phyloP scores from a whole-genome alignment of 2,329 filamentous ascomycete genomes.

The Venturia oleaginea region DNA sequence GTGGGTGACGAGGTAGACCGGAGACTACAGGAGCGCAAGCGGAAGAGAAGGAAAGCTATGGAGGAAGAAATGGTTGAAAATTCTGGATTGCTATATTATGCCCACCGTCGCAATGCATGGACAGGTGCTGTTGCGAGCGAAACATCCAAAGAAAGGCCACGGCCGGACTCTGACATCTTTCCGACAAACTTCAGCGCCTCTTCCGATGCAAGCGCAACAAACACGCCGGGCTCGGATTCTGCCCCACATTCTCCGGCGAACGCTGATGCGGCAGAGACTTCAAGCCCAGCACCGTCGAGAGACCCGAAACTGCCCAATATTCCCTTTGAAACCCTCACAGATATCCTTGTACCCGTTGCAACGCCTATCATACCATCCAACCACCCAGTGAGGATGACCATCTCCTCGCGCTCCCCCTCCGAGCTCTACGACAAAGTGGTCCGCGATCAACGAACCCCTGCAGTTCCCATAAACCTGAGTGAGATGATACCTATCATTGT shows the following conservation, averaged over 20 bases:
- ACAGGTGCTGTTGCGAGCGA: conserved; percentile 57
- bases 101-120: conserved; percentile 72
- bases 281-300: neutral
- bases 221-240: neutral
- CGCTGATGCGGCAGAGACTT: neutral
- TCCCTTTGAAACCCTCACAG: conserved; percentile 6
- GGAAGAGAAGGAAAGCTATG: conserved; percentile 28
- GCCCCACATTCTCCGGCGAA: neutral
- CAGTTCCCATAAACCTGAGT: conserved; percentile 76
- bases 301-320: neutral
- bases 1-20: conserved; percentile 30
- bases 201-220: neutral
- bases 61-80: conserved; percentile 56
- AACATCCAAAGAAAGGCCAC: conserved; percentile 30
- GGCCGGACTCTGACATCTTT: conserved; percentile 32
- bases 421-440: conserved; percentile 89
- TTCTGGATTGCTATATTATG: conserved; percentile 70
- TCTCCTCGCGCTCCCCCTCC: conserved; percentile 63
- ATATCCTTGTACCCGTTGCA: conserved; percentile 57
- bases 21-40: conserved; percentile 25
- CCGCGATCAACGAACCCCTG: conserved; percentile 67
- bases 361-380: conserved; percentile 62
- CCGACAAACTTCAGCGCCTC: conserved; percentile 18
- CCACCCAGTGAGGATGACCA: conserved; percentile 69
- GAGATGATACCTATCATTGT: conserved; percentile 77